These are phyloP conservation scores for Aureobasidium uvarum DNA, from an alignment of 2,329 filamentous ascomycete genomes.

Conservation along the genomic window DNA sequence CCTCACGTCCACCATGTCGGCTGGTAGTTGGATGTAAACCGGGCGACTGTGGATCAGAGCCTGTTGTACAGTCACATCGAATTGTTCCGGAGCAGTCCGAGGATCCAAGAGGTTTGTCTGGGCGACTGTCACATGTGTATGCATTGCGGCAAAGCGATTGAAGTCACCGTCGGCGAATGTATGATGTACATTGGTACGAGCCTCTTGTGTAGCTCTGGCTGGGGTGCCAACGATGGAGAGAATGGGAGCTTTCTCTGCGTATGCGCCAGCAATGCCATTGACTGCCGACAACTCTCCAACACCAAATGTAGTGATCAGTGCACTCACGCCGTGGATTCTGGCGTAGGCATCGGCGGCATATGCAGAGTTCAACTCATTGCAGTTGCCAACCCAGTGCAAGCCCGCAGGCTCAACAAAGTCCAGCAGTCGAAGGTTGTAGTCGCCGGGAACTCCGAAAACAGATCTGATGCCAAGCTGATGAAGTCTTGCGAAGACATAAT, in stretches of 20 bases:
- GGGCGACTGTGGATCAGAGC: slow-evolving; percentile 73
- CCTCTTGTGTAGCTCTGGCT: slow-evolving; percentile 42
- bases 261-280: slow-evolving; percentile 49
- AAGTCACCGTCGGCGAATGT: slow-evolving; percentile 63
- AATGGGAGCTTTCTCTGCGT: slow-evolving; percentile 49
- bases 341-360: slow-evolving; percentile 40
- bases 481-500: slow-evolving; percentile 45
- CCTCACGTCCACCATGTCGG: slow-evolving; percentile 76
- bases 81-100: slow-evolving; percentile 67
- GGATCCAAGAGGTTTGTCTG: slow-evolving; percentile 69
- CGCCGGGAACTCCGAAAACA: slow-evolving; percentile 49
- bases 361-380: slow-evolving; percentile 58
- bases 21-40: slow-evolving; percentile 80
- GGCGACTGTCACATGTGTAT: slow-evolving; percentile 65
- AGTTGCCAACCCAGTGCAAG: slow-evolving; percentile 60
- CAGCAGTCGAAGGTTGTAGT: slow-evolving; percentile 44
- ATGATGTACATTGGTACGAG: slow-evolving; percentile 49
- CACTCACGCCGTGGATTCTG: slow-evolving; percentile 8
- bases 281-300: slow-evolving; percentile 51
- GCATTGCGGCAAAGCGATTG: slow-evolving; percentile 80
- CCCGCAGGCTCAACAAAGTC: slow-evolving; percentile 57
- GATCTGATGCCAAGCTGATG: slow-evolving; percentile 47
- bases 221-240: slow-evolving; percentile 51
- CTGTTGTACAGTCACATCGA: slow-evolving; percentile 72
- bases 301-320: slow-evolving; percentile 49